A percentile compares a stretch with the other conserved stretches of the same genome.
Evolutionary conservation across 768 basidiomycete species (phyloP).

Genomic region (Trametopsis cervina): DNA sequence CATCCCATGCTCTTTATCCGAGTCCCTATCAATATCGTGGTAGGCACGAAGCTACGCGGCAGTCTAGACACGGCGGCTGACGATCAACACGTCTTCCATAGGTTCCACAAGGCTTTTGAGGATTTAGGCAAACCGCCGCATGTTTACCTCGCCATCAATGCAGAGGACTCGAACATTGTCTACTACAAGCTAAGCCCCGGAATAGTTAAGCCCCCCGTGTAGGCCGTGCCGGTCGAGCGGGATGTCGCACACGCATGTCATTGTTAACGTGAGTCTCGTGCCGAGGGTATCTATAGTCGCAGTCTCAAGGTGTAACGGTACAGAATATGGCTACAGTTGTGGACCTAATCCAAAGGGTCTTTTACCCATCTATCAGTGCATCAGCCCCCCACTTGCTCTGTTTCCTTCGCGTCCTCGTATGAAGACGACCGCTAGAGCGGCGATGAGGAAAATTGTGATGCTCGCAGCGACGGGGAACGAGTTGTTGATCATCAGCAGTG

Average conservation of each 20-base stretch:
- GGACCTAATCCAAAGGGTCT: background rate
- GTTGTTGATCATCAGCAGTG: conserved; percentile 56
- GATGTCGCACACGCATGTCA: background rate
- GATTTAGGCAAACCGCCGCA: conserved; percentile 39
- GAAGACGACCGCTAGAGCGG: conserved; percentile 55
- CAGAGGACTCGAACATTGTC: conserved; percentile 75
- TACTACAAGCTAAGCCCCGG: conserved; percentile 79
- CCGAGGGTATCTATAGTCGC: no score
- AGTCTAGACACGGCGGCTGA: no score
- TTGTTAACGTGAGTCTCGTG: background rate
- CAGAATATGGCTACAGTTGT: background rate
- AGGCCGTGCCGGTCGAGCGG: background rate
- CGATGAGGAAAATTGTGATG: conserved; percentile 55
- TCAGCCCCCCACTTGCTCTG: conserved; percentile 12
- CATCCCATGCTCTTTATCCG: conserved; percentile 63
- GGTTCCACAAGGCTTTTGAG: conserved; percentile 53
- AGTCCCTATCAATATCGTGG: conserved; percentile 60
- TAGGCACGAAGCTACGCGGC: conserved; percentile 24
- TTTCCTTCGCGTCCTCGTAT: conserved; percentile 46
- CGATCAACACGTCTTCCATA: no score
- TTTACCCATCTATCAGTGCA: background rate
- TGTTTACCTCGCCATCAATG: conserved; percentile 64
- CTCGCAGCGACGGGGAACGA: conserved; percentile 76
- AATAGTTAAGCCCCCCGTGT: conserved; percentile 67
- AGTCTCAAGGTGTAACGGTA: conserved; percentile 2